These are phyloP conservation scores for Hibiscus mutabilis DNA, from an alignment of 345 rosid genomes.

Conservation along the genomic window DNA sequence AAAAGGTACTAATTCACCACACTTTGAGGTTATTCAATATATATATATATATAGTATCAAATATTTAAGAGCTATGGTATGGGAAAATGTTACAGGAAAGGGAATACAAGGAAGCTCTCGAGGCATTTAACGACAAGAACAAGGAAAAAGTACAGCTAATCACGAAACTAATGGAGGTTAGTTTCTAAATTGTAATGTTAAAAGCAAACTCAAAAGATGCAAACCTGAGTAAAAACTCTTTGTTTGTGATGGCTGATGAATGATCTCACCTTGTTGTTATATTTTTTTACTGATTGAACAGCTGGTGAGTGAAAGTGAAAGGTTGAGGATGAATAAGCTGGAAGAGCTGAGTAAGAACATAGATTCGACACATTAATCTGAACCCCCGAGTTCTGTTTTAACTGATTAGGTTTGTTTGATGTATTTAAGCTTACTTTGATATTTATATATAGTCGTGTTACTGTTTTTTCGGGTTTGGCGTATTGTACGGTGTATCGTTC, in stretches of 20 bases:
- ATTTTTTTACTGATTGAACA: constrained; percentile 27
- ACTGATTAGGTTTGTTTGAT: constrained; percentile 19
- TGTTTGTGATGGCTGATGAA: background rate
- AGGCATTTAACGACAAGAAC: constrained; percentile 73
- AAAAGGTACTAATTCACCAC: constrained; percentile 49
- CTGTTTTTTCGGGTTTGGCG: constrained; percentile 8
- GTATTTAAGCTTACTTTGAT: constrained; percentile 12
- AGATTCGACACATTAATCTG: constrained; percentile 22
- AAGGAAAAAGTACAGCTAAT: constrained; percentile 82
- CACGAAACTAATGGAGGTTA: constrained; percentile 85
- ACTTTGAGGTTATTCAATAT: background rate
- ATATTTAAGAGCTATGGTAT: background rate
- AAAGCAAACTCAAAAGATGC: background rate
- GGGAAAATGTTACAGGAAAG: constrained; percentile 45
- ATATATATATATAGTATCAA: background rate
- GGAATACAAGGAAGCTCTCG: constrained; percentile 86
- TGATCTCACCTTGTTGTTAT: constrained; percentile 8
- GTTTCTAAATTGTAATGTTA: constrained; percentile 14
- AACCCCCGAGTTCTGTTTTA: background rate
- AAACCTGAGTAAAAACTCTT: background rate
- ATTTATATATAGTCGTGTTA: constrained; percentile 12
- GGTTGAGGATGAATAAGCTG: constrained; percentile 74
- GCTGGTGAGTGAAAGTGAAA: constrained; percentile 83
- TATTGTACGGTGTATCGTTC: background rate
- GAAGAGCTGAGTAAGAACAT: constrained; percentile 82